Evolutionary conservation across 805 yeast genomes (phyloP), one percentile per base, ranked within the genome.

Genomic region (Pichia kluyveri): DNA sequence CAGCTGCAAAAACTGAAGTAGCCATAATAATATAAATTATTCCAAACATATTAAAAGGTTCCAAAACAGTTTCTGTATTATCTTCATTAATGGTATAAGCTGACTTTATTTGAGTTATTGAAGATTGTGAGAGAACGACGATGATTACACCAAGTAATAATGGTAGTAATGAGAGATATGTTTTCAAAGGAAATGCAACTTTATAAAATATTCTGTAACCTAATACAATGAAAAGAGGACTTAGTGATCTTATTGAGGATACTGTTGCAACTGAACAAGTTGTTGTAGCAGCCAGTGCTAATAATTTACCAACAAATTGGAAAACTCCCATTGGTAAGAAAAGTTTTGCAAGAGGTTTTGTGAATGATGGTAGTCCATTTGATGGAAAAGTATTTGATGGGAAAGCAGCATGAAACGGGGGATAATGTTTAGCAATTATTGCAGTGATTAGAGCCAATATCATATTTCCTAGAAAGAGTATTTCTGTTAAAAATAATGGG

Each of bases 1-100:
- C 96, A 3, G 81, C 77, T 6, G 91, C 95, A 69, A 89, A 88
- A 18, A 87, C 78, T 8, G 84, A 61, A 43, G 90, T 76, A 5
- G 93, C 79, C 31, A 79, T 50, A 10, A 82, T 66, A 12, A 96
- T 91, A 58, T 75, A 83, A 2, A 75, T 31, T n/a, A 86, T 65
- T 7, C 96, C 96, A 28, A 50, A 41, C 17, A 34, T 14, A 34
- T 34, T 34, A 8, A 34, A 34, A 10, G 37, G 18, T 34, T 34
- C 17, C 15, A 14, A 34, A 34, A 2, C 8, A 14, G 37, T 10
- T 2, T 34, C 17, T 14, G 17, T 1, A 14, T 34, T 4, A 15
- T 30, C 14, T 12, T 9, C 37, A 34, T 23, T 23, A 5, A 14
- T 8, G 3, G 37, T 4, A 34, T 34, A 34, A 10, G 37, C 17